Base-by-base conservation (phyloP, 2,329 filamentous ascomycete genomes). In the Colletotrichum tabaci region DNA sequence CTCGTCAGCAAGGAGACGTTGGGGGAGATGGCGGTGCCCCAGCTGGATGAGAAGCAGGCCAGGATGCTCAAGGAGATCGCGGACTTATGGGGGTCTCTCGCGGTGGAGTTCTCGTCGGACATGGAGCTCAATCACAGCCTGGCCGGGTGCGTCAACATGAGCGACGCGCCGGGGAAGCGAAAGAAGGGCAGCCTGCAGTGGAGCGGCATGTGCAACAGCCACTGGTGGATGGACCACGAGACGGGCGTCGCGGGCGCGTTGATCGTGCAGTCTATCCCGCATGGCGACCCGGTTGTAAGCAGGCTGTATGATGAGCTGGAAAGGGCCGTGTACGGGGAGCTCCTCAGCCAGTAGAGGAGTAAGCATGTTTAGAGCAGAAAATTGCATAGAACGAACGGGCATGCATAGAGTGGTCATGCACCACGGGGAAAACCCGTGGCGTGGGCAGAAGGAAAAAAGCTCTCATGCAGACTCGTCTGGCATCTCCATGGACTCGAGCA, bases 131-230 rank as follows among this genome's bases (percentile, higher is more conserved):
- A 82, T 65, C 77, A 82, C 53, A 82, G 83, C 1, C 74, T 85
- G 10, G 79, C 78, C 4, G 85, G 84, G 4, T 74, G 83, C 38
- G 74, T 86, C 55, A 84, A 83, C 63, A 66, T 81, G 71, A 78
- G 79, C 35, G 81, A 85, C 64, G 76, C 82, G 9, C 78, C 80
- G 0, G 82, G 81, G 0, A 84, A 83, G 78, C 77, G 84, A 47
- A 79, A 75, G 57, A 82, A 80, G 73, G 84, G 84, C 0, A 85
- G 83, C 44, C 69, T 86, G 66, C 83, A 80, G 76, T 86, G 84
- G 84, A 77, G 77, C n/a, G 85, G 85, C 44, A 80, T 82, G 70
- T 76, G 75, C 26, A 85, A 85, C 67, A 78, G 80, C 21, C 80
- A 80, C 66, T 86, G 84, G 84, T 84, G 82, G 82, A 76, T 83